Base-by-base conservation (phyloP, 139 green algal genomes). In the Gonium pectorale region DNA sequence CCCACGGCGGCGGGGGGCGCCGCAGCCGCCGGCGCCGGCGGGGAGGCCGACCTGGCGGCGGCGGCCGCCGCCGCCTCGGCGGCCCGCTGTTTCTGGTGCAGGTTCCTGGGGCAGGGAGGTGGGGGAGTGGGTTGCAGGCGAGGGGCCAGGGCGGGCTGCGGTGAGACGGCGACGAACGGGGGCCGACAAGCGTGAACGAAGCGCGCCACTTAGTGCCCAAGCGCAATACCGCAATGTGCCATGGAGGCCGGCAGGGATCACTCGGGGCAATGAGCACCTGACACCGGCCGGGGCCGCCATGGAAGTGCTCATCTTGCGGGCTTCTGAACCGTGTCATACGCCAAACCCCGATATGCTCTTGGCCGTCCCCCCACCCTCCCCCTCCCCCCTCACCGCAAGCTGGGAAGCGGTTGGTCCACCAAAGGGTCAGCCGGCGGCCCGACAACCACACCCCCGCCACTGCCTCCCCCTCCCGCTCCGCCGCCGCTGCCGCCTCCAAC, bases 11-110 rank as follows among this genome's bases (percentile, higher is more conserved):
- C 51, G 37, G 43, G 5, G 68, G n/a, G n/a, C n/a, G n/a, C n/a
- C n/a, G 68, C 67, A 38, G 67, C 22, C 13, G 52, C 35, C 19
- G 52, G 43, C 19, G 49, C 29, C 27, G 52, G 35, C 35, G 73
- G 46, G 31, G 35, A 26, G 33, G 35, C 35, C 8, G 63, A 27
- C 24, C 33, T 2, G 73, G 37, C 15, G 73, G 0, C 73, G 54
- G 33, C 73, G 37, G 73, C 68, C 7, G 68, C 68, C 41, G 67
- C 73, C 9, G 73, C 73, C 54, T 54, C 54, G 38, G 73, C 54
- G 5, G 73, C 72, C 0, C 51, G 72, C 37, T 68, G 72, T 27
- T 81, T 56, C 56, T 81, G 74, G 74, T 81, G 74, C 2, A 67
- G 38, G 13, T 26, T 38, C 74, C 74, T 81, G 74, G 56, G 27